These are phyloP conservation scores for Beauveria varroae DNA, from an alignment of 2,329 filamentous ascomycete species.

Conservation along the genomic window DNA sequence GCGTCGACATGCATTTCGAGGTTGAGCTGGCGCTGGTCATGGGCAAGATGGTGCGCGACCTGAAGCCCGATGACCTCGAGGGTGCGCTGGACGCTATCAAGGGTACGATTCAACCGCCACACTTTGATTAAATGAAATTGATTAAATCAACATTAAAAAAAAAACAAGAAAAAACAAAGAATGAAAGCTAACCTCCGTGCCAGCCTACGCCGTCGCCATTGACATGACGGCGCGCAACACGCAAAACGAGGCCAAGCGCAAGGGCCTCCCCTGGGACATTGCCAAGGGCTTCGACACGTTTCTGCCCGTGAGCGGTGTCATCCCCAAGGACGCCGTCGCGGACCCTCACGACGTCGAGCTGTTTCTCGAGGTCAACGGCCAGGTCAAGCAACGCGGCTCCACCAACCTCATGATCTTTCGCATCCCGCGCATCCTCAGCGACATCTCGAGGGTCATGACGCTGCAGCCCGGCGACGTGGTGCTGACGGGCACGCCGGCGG, in stretches of 20 bases:
- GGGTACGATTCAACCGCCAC: conserved; percentile 39
- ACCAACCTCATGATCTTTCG: conserved; percentile 93
- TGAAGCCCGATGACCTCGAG: conserved; percentile 65
- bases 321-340: conserved; percentile 70
- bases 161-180: not conserved
- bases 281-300: conserved; percentile 98
- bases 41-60: conserved; percentile 69
- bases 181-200: not conserved
- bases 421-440: conserved; percentile 78
- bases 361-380: conserved; percentile 75
- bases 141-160: too few relatives aligned
- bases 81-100: conserved; percentile 77
- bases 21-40: conserved; percentile 89
- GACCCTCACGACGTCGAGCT: conserved; percentile 86
- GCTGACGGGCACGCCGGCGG: conserved; percentile 94
- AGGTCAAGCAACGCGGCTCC: conserved; percentile 73
- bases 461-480: conserved; percentile 88
- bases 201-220: conserved; percentile 82
- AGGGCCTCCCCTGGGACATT: conserved; percentile 92
- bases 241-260: conserved; percentile 95
- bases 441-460: conserved; percentile 93
- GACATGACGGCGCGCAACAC: conserved; percentile 97
- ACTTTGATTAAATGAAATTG: too few relatives aligned
- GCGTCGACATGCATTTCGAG: conserved; percentile 87
- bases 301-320: conserved; percentile 74